A percentile compares a stretch with the other conserved stretches of the same genome.
phyloP scores from a whole-genome alignment of 108 stramenopile species.

The Fragilariopsis cylindrus region DNA sequence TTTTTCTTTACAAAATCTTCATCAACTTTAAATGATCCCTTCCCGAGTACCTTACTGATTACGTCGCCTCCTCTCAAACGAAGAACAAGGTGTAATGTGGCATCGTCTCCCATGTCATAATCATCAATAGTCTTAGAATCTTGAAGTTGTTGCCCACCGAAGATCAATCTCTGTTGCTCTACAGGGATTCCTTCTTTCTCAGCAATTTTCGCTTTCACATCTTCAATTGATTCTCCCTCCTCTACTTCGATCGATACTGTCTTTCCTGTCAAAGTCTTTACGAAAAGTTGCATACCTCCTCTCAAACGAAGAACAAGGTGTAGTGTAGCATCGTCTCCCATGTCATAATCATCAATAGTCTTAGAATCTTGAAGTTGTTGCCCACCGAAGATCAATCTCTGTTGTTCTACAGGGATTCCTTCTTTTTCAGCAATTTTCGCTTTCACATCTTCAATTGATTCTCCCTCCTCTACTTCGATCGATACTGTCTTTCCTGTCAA shows the following conservation, averaged over 20 bases:
- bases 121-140: constrained; percentile 91
- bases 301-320: constrained; percentile 91
- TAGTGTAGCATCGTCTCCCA: constrained; percentile 93
- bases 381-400: constrained; percentile 96
- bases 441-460: constrained; percentile 97
- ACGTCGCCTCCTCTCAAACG: constrained; percentile 79
- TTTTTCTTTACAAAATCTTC: constrained; percentile 80
- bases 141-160: constrained; percentile 94
- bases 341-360: constrained; percentile 93
- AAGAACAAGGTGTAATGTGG: constrained; percentile 89
- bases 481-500: constrained; percentile 94
- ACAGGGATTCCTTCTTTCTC: constrained; percentile 96
- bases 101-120: constrained; percentile 91
- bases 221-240: constrained; percentile 96
- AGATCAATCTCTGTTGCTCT: constrained; percentile 94
- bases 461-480: constrained; percentile 96
- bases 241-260: constrained; percentile 95
- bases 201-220: constrained; percentile 95
- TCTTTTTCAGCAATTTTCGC: constrained; percentile 97
- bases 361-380: constrained; percentile 96
- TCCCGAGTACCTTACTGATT: constrained; percentile 41
- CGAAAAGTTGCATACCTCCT: constrained; percentile 90
- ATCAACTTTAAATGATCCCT: constrained; percentile 65
- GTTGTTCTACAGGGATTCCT: constrained; percentile 96
- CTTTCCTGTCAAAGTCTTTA: constrained; percentile 91